Evolutionary conservation across 1,139 yeast genomes (phyloP).

Genomic region (Hemisphaericaspora xylanilytica): DNA sequence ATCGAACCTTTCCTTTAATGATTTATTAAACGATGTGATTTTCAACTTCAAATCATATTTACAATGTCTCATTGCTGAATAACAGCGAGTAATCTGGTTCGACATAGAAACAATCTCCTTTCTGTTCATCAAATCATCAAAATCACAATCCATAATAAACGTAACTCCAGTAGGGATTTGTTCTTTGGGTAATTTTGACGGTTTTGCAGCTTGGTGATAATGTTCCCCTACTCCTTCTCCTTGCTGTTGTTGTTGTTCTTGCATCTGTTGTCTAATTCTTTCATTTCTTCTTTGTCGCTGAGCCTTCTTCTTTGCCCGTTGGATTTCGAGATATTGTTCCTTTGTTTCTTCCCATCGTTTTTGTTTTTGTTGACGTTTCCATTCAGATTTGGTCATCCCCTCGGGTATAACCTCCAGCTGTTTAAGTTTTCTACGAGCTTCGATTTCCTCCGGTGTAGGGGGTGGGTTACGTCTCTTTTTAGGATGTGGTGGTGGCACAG

Average conservation of each 20-base stretch:
- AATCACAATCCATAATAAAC: conserved; percentile 80
- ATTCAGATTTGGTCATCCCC: conserved; percentile 82
- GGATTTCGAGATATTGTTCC: conserved; percentile 50
- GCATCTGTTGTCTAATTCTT: conserved; percentile 15
- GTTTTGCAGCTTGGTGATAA: conserved; percentile 29
- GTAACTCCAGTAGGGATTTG: conserved; percentile 49
- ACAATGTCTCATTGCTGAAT: conserved; percentile 71
- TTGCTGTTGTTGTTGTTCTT: conserved; percentile 13
- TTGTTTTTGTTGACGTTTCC: conserved; percentile 67
- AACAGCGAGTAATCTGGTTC: conserved; percentile 77
- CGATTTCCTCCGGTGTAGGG: conserved; percentile 17
- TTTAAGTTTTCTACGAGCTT: conserved; percentile 12
- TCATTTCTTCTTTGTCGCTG: conserved; percentile 32
- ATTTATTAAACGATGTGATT: conserved; percentile 65
- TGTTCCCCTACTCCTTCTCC: conserved; percentile 17
- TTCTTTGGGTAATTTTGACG: conserved; percentile 32
- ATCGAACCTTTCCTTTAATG: conserved; percentile 67
- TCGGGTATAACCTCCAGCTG: conserved; percentile 52
- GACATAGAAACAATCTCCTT: conserved; percentile 76
- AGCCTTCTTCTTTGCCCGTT: conserved; percentile 55
- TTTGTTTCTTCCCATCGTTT: conserved; percentile 64
- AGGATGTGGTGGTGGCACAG: background rate
- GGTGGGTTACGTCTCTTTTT: conserved; percentile 8
- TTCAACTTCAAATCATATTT: conserved; percentile 56
- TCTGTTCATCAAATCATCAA: conserved; percentile 84